Conservation (phyloP, 331 rosid species). For the Malus hybrid region DNA sequence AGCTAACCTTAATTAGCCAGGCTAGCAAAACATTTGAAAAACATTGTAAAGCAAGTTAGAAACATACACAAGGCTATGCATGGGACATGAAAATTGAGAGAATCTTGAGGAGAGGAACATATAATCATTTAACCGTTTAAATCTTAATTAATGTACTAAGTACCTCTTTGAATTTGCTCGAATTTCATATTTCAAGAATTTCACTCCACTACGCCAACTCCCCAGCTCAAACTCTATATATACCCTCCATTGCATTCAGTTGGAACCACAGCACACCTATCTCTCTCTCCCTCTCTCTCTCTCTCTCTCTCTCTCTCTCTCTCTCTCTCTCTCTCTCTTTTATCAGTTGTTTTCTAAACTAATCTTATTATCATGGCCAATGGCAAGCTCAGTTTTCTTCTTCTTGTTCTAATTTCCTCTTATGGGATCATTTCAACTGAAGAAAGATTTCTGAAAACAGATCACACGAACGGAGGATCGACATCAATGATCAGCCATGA, state of each 20-base stretch:
- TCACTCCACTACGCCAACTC: background rate
- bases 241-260: background rate
- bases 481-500: background rate
- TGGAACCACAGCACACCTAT: slow-evolving; percentile 9
- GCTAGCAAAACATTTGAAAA: background rate
- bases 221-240: slow-evolving; percentile 13
- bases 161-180: background rate
- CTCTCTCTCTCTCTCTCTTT: background rate
- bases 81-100: slow-evolving; percentile 38
- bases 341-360: background rate
- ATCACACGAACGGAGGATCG: background rate
- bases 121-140: slow-evolving; percentile 36
- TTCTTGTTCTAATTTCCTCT: slow-evolving; percentile 27
- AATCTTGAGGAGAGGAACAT: slow-evolving; percentile 37
- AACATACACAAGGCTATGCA: slow-evolving; percentile 16
- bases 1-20: background rate
- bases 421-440: slow-evolving; percentile 12
- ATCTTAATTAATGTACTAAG: background rate
- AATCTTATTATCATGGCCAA: slow-evolving; percentile 28
- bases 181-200: background rate
- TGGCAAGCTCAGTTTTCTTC: slow-evolving; percentile 13
- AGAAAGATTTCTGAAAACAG: slow-evolving; percentile 31
- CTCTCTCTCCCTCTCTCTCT: background rate
- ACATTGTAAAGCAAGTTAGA: background rate
- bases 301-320: background rate